These are phyloP conservation scores for Petasospora fabianii DNA, from an alignment of 1,139 yeast species.

Conservation along the genomic window DNA sequence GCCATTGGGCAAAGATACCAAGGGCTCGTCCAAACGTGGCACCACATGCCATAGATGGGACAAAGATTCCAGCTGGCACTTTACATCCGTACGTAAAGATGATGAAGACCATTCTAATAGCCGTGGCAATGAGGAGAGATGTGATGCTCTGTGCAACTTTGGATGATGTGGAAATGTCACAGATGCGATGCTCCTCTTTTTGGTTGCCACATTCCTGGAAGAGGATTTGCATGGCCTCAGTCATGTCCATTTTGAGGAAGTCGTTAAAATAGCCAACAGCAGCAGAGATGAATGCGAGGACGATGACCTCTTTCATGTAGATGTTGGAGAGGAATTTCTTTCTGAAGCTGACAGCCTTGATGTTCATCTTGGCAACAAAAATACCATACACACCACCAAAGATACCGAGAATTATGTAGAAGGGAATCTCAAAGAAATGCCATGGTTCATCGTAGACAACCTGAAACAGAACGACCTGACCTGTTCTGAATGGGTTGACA, in stretches of 20 bases:
- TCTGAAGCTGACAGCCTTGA: slow-evolving; percentile 75
- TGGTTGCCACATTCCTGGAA: slow-evolving; percentile 70
- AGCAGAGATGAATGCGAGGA: slow-evolving; percentile 69
- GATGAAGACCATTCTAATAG: slow-evolving; percentile 66
- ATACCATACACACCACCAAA: slow-evolving; percentile 94
- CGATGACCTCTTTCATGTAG: slow-evolving; percentile 68
- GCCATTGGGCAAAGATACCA: slow-evolving; percentile 63
- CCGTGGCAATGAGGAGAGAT: slow-evolving; percentile 67
- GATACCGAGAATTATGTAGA: slow-evolving; percentile 72
- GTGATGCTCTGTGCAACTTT: slow-evolving; percentile 25
- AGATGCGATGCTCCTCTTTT: slow-evolving; percentile 40
- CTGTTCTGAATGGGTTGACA: slow-evolving; percentile 89
- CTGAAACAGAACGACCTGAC: slow-evolving; percentile 88
- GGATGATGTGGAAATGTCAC: slow-evolving; percentile 42
- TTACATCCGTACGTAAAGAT: slow-evolving; percentile 76
- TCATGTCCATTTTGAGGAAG: slow-evolving; percentile 84
- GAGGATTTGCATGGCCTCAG: slow-evolving; percentile 86
- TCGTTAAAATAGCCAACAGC: slow-evolving; percentile 78
- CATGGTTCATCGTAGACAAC: slow-evolving; percentile 82
- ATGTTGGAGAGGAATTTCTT: slow-evolving; percentile 54
- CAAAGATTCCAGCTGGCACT: slow-evolving; percentile 64
- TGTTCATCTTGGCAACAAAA: slow-evolving; percentile 72
- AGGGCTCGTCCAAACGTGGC: slow-evolving; percentile 71
- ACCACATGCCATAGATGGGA: slow-evolving; percentile 68
- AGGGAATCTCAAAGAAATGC: slow-evolving; percentile 82